Evolutionary conservation across 1,284 basidiomycete genomes (phyloP), one percentile per base, ranked within the genome.

Genomic region (Ustilago crameri): DNA sequence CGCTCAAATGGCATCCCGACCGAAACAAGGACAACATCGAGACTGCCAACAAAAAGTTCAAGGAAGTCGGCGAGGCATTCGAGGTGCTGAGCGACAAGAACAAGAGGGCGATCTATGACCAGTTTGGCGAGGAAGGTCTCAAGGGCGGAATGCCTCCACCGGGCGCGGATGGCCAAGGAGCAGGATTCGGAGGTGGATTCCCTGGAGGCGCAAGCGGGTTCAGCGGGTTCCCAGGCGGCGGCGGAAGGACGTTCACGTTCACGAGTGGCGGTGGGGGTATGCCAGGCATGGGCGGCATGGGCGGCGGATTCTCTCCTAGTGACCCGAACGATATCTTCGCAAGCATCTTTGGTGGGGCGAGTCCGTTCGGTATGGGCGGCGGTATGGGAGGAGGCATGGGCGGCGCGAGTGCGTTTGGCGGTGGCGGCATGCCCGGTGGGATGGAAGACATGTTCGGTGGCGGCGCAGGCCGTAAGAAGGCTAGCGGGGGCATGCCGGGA

Each of bases 31-130:
- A 90, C 42, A 85, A 85, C 50, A 89, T 90, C 67, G 95, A 95
- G 74, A 32, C 53, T 5, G 91, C 95, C 0, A 90, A 89, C 9
- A 88, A 89, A 80, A 96, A 93, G 85, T 98, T 98, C 85, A 95
- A 98, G 85, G 90, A 96, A 87, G 91, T 96, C 60, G 92, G 92
- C 23, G 95, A 98, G 86, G 95, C 95, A 0, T 98, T 95, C 80
- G 95, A 98, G 84, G 95, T 98, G 46, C 88, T 98, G 51, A 92
- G 89, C 52, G 95, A 98, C 85, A 90, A 91, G 85, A 88, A 98
- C 84, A 98, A 98, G 85, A 90, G 93, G 46, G 87, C 92, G 0
- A 85, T 98, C 26, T 98, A 96, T 76, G 95, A 98, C 84, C 93
- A 95, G 75, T 91, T 93, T 65, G 95, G 95, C 32, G 95, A 97